Evolutionary conservation across 202 grass and related monocot genomes (phyloP), one percentile per base, ranked within the genome.

Genomic region (Setaria viridis): DNA sequence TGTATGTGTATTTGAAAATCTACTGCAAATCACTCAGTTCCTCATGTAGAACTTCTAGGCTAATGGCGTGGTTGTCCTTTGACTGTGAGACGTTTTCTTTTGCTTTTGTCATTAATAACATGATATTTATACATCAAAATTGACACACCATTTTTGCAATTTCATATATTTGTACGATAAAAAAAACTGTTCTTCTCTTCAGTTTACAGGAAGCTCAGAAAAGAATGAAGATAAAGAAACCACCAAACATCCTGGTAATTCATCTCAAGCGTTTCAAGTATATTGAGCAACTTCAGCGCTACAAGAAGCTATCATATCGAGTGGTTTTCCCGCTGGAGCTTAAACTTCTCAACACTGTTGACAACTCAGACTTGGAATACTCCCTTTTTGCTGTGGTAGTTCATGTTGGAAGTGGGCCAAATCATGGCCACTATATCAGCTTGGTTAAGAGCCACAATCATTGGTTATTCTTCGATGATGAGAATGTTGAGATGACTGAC

Each of bases 161-260:
- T 62, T 46, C 8, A 42, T 62, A 11, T 70, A 46, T 83, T 70
- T 73, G 4, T 63, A 33, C 9, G 7, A 86, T 83, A 11, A 58
- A 41, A 41, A 35, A 86, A 70, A 62, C 15, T 56, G 46, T 79
- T 82, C 47, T 49, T 88, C 19, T 33, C n/a, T 62, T 86, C 88
- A 98, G 96, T 87, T 88, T 99, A 67, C 97, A 99, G 85, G 93
- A 99, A 96, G 97, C 92, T 8, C 92, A 99, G 89, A 99, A 99
- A 88, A 91, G 93, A 72, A 93, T 99, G 97, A 99, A 99, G 88
- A 96, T 96, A 76, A 99, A 99, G 87, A 93, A 96, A 84, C 90
- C 87, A 60, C 93, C 97, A 77, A 95, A 94, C 83, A 93, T 96
- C 72, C 83, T 99, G 47, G 97, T 99, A 74, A 99, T 99, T 85